These are phyloP conservation scores for Salmacisia buchloeana DNA, from an alignment of 1,284 basidiomycete genomes.

Conservation along the genomic window DNA sequence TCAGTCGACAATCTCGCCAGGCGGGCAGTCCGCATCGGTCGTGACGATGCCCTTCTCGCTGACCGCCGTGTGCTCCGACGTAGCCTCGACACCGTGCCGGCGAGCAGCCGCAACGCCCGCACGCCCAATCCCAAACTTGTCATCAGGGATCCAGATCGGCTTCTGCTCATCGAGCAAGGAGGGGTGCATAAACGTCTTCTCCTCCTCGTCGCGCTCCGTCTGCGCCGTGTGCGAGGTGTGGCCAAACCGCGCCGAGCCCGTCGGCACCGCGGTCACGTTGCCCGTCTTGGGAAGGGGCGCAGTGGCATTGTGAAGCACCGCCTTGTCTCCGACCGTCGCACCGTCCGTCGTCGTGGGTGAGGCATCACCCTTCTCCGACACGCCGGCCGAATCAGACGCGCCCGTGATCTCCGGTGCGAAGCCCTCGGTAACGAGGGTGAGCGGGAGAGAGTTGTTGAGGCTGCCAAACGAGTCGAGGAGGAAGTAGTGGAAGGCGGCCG, in stretches of 20 bases:
- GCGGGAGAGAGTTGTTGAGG: constrained; percentile 36
- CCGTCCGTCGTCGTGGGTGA: background rate
- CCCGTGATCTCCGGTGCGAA: background rate
- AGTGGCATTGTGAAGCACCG: background rate
- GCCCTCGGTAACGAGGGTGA: constrained; percentile 24
- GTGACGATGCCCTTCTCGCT: constrained; percentile 43
- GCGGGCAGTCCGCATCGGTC: constrained; percentile 38
- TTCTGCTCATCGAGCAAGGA: constrained; percentile 39
- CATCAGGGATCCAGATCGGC: constrained; percentile 47
- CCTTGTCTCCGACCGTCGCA: too few species aligned
- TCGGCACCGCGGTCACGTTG: background rate
- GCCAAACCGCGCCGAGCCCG: background rate
- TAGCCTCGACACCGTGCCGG: constrained; percentile 39
- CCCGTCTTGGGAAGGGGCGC: background rate
- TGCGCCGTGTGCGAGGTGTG: background rate
- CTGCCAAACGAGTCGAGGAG: constrained; percentile 48
- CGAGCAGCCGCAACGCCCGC: constrained; percentile 35
- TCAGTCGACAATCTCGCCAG: constrained; percentile 40
- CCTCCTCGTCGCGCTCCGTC: constrained; percentile 15
- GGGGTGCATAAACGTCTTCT: constrained; percentile 39
- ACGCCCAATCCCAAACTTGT: constrained; percentile 43
- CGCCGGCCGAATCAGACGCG: background rate
- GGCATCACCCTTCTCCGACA: background rate
- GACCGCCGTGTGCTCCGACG: constrained; percentile 35
- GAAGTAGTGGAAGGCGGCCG: constrained; percentile 57